These are phyloP conservation scores for Pelargonium australe DNA, from an alignment of 441 rosid species.

Conservation along the genomic window DNA sequence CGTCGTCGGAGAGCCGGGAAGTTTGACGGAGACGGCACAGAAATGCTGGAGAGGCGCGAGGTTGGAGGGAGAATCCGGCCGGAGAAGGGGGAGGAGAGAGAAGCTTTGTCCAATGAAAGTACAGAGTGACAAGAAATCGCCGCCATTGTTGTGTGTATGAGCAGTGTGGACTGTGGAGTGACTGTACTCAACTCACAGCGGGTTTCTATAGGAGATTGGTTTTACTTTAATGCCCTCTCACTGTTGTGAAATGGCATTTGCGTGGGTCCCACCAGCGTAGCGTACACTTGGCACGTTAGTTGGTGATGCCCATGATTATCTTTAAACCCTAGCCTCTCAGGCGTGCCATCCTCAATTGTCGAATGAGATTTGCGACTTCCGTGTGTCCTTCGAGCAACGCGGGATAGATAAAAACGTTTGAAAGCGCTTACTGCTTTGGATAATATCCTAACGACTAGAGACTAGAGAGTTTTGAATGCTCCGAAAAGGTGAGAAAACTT, in stretches of 20 bases:
- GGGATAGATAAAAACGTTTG: too few species aligned
- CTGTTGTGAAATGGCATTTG: background rate
- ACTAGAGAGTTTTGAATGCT: too few species aligned
- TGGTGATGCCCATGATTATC: too few species aligned
- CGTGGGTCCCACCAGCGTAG: background rate
- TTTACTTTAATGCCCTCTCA: background rate
- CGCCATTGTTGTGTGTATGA: conserved; percentile 41
- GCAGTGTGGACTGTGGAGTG: background rate
- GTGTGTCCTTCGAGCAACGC: too few species aligned
- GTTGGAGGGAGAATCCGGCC: conserved; percentile 24
- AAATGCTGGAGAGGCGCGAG: conserved; percentile 26
- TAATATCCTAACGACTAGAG: too few species aligned
- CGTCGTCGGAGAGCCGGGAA: conserved; percentile 31
- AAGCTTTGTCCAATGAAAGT: conserved; percentile 30
- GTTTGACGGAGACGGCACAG: conserved; percentile 31
- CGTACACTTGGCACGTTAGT: background rate
- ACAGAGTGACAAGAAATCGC: conserved; percentile 51
- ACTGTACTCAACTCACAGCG: background rate
- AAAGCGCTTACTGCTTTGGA: too few species aligned
- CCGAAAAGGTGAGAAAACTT: too few species aligned
- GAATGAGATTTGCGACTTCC: too few species aligned
- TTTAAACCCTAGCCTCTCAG: too few species aligned
- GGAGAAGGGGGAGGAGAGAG: conserved; percentile 34
- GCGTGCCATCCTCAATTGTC: too few species aligned
- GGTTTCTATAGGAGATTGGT: background rate